Evolutionary conservation across 2,329 filamentous ascomycete species (phyloP), one percentile per base, ranked within the genome.

Genomic region (Epichloe coenophiala): DNA sequence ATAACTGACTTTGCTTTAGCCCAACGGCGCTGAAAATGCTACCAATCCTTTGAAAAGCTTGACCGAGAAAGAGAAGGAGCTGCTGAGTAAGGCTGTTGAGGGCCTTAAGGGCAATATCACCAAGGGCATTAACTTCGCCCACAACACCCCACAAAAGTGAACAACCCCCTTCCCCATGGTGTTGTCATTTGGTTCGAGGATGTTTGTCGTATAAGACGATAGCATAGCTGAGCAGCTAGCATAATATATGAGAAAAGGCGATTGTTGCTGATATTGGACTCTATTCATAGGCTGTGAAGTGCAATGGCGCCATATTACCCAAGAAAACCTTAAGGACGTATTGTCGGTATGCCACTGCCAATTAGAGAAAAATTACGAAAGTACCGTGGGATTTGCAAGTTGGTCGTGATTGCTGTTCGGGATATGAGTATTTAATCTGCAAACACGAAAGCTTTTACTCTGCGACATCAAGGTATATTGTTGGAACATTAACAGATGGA

Each of bases 21-120:
- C 81, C 66, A 82, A 82, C 61, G 93, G 93, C 70, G 88, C 78
- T 51, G 85, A 93, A 74, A 93, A 93, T 75, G 88, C 82, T 60
- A 76, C 77, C 63, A 88, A 97, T 72, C 78, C 88, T 56, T 77
- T 97, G 58, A 77, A 75, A 61, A 77, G 77, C 56, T 81, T 89
- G 64, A 88, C 85, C 65, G 85, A 88, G 45, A 81, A 88, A 72
- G 93, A 97, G 81, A 86, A 95, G 83, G 81, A 78, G 63, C 81
- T 97, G 57, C 78, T 97, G 61, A 75, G 85, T 62, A 83, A 80
- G 64, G 81, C 78, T 67, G 77, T 86, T 66, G 75, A 80, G 60
- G 91, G 85, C 59, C 81, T 97, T 56, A 86, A 89, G 77, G 84
- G 81, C 73, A 97, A 97, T 76, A 95, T 98, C 68, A 73, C 80